phyloP scores from a whole-genome alignment of 441 rosid genomes.

The Erodium moschatum region DNA sequence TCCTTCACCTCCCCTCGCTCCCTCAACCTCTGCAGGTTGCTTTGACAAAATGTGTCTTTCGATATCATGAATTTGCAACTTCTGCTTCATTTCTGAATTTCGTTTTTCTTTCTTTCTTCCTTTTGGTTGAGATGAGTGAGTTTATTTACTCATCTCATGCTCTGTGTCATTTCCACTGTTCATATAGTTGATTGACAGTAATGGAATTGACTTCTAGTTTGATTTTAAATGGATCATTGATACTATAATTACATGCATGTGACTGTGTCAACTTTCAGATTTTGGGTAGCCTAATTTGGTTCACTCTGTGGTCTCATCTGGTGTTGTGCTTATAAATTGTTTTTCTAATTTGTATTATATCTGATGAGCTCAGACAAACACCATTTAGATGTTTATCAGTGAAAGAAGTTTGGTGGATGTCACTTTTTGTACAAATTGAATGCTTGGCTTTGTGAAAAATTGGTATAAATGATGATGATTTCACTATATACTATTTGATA shows the following conservation, averaged over 20 bases:
- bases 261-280: too few relatives aligned
- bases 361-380: too few relatives aligned
- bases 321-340: too few relatives aligned
- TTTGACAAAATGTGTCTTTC: too few relatives aligned
- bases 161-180: too few relatives aligned
- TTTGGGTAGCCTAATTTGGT: not conserved
- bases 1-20: slow-evolving; percentile 87
- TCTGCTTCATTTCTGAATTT: not conserved
- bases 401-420: not conserved
- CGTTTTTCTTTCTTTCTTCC: too few relatives aligned
- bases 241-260: not conserved
- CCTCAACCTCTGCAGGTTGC: slow-evolving; percentile 68
- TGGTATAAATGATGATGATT: not conserved
- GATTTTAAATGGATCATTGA: slow-evolving; percentile 1
- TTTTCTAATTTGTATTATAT: too few relatives aligned
- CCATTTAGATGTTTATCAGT: too few relatives aligned
- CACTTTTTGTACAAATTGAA: not conserved
- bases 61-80: not conserved
- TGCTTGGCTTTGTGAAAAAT: not conserved
- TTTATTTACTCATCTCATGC: too few relatives aligned
- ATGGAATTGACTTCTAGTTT: not conserved
- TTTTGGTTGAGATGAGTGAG: too few relatives aligned
- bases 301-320: not conserved
- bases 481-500: not conserved
- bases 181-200: too few relatives aligned